Percentiles rank a stretch among this genome's conserved stretches.
Conservation (phyloP, 495 filamentous ascomycete genomes). For the Daldinia concentrica region DNA sequence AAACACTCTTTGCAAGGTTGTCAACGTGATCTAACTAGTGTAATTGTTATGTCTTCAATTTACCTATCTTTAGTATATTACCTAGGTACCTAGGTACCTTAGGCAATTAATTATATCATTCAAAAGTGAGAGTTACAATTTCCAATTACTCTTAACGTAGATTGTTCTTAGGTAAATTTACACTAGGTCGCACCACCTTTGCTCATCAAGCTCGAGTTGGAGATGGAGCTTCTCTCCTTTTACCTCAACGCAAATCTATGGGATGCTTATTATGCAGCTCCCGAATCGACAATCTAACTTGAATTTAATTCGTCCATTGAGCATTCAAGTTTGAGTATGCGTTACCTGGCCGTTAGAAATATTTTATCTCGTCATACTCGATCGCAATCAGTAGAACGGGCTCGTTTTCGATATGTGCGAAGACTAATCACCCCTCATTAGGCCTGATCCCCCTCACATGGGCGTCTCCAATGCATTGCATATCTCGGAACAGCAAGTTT, state of each 20-base stretch:
- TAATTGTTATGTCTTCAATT: not conserved
- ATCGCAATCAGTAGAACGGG: not conserved
- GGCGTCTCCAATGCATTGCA: not conserved
- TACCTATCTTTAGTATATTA: not conserved
- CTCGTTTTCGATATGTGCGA: not conserved
- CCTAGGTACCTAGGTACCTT: too few species aligned
- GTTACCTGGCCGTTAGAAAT: not conserved
- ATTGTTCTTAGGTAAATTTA: not conserved
- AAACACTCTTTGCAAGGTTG: too few species aligned
- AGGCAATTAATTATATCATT: too few species aligned
- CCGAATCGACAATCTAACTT: not conserved
- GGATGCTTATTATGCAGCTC: not conserved
- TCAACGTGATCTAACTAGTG: not conserved
- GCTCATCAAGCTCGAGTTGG: not conserved
- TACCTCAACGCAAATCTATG: not conserved
- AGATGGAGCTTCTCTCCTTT: not conserved
- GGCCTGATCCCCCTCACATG: conserved; percentile 5
- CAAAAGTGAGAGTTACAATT: too few species aligned
- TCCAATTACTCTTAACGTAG: too few species aligned
- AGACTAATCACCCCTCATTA: conserved; percentile 15
- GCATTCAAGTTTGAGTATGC: not conserved
- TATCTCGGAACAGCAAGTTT: not conserved
- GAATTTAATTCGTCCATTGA: not conserved
- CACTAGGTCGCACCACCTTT: not conserved
- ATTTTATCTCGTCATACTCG: not conserved